Evolutionary conservation across 148 eudicot species (phyloP), one percentile per base, ranked within the genome.

Genomic region (Spergularia marina): DNA sequence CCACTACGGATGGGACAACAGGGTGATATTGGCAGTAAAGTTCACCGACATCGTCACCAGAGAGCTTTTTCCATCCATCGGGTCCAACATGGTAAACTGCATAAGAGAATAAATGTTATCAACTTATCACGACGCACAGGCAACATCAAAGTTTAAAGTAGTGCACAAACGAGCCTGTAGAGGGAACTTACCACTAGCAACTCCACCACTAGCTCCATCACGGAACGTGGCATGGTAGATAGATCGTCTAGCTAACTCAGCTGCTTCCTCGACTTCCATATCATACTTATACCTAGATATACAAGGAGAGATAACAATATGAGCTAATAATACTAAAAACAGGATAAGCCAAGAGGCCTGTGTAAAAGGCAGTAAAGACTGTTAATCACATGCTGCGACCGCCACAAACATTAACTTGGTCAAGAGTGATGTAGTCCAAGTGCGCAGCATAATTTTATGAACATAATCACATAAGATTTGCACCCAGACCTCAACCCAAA

Each of bases 151-250:
- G 15, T 70, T 61, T 17, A 11, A 5, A 10, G 8, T 6, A 6
- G 56, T 51, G 9, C 30, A n/a, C 8, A 21, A 16, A 23, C 70
- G 21, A 20, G 39, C 10, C 7, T 41, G 10, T 14, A 44, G 40
- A 72, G 84, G 67, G 71, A 11, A 53, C 78, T 41, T 91, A 95
- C 99, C 99, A 70, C 97, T 95, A 53, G 88, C 94, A 73, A 91
- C 97, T 63, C 97, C 97, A 80, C 97, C 97, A 91, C 99, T 95
- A 72, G 99, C 97, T 62, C 94, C 99, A 82, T 95, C 97, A 81
- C 99, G 90, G 87, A 90, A 92, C 7, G 99, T 95, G 5, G 97
- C 97, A 71, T 88, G 97, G 84, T 95, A 95, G 54, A 95, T 95
- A 18, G 98, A 78, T 72, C 99, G 83, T 79, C 93, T 88, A 21